Evolutionary conservation across 441 rosid genomes (phyloP).

Genomic region (Mallotus japonicus): DNA sequence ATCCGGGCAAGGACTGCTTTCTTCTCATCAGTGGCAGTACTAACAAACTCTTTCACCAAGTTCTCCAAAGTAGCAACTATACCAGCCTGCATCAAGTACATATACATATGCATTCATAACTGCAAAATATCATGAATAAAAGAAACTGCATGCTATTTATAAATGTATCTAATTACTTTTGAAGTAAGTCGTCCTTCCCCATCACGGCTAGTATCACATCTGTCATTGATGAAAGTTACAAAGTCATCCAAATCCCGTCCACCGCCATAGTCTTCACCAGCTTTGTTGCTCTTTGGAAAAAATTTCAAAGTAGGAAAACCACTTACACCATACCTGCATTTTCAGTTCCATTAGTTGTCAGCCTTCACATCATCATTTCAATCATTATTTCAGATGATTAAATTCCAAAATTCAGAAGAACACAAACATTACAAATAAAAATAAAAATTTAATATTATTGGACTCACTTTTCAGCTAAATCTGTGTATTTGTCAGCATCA

Average conservation of each 20-base stretch:
- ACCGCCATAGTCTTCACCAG: constrained; percentile 87
- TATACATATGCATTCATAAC: neutral
- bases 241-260: constrained; percentile 87
- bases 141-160: neutral
- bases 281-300: constrained; percentile 88
- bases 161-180: constrained; percentile 41
- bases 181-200: constrained; percentile 77
- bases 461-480: constrained; percentile 75
- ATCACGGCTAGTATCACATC: constrained; percentile 77
- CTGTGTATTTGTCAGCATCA: constrained; percentile 83
- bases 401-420: neutral
- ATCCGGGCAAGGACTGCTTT: constrained; percentile 56
- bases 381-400: neutral
- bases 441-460: neutral
- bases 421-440: neutral
- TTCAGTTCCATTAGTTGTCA: constrained; percentile 2
- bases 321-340: constrained; percentile 76
- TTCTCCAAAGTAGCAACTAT: constrained; percentile 64
- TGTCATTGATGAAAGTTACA: constrained; percentile 78
- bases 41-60: constrained; percentile 72
- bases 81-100: constrained; percentile 63
- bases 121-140: neutral
- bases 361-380: neutral
- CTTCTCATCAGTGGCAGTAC: constrained; percentile 69
- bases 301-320: constrained; percentile 91